Evolutionary conservation across 352 stramenopile species (phyloP), one percentile per base, ranked within the genome.

Genomic region (Globisporangium canariense): DNA sequence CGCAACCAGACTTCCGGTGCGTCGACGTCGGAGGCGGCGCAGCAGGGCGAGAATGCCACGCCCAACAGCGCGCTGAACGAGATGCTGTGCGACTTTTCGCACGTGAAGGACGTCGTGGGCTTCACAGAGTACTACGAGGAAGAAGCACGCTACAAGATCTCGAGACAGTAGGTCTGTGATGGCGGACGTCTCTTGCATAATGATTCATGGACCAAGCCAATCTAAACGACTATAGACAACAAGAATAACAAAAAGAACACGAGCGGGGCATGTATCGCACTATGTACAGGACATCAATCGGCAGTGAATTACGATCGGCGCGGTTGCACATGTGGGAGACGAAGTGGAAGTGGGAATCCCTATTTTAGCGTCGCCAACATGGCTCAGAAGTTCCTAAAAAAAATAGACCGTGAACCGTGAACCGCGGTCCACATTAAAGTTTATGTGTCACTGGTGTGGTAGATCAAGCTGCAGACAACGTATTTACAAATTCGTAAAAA

Each of bases 61-160:
- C 78, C 77, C 1, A 77, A 73, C 54, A 61, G 64, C 8, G 71
- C 55, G 38, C 86, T 96, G 18, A 81, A 97, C 63, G 83, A 90
- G 62, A 79, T 64, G 43, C 34, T 64, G 60, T 85, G 87, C 49
- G 78, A 87, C 22, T 98, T 98, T 80, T 76, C 68, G 8, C 85
- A 98, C 55, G 88, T 95, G 32, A 97, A 98, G 66, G 85, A 97
- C 72, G 86, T 94, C 14, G 93, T 98, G 30, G 95, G 95, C 25
- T 98, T 98, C 73, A 94, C 74, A 14, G 88, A 91, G 36, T 98
- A 98, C 81, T 93, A 90, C 56, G 70, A 71, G 25, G 88, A 98
- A 70, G 92, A 97, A 70, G 74, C 66, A 10, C 77, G 79, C 22
- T 64, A 64, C 34, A 57, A 56, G 11, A 64, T 56, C n/a, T 57